These are phyloP conservation scores for Blastosporella zonata DNA, from an alignment of 1,284 basidiomycete genomes.

Conservation along the genomic window DNA sequence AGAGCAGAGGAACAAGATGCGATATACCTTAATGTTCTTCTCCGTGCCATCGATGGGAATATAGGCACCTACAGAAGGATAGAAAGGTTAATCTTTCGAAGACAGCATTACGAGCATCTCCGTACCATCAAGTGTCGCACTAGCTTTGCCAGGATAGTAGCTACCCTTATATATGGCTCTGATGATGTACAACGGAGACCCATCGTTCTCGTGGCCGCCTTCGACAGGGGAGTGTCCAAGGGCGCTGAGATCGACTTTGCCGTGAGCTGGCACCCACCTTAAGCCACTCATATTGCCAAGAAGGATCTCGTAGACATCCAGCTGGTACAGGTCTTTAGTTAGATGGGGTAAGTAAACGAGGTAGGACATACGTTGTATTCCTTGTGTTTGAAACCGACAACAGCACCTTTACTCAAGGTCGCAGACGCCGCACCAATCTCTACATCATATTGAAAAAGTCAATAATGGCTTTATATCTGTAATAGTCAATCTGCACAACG, in stretches of 20 bases:
- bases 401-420: conserved; percentile 55
- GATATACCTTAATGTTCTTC: conserved; percentile 42
- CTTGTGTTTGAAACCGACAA: conserved; percentile 56
- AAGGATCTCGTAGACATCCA: conserved; percentile 62
- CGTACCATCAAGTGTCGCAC: conserved; percentile 51
- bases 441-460: conserved; percentile 23
- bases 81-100: background rate
- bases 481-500: conserved; percentile 26
- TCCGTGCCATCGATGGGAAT: conserved; percentile 51
- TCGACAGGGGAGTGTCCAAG: conserved; percentile 57
- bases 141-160: conserved; percentile 63
- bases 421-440: conserved; percentile 65
- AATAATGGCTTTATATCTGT: background rate
- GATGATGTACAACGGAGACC: conserved; percentile 58
- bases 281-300: conserved; percentile 59
- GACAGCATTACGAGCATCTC: conserved; percentile 4
- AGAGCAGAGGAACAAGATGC: background rate
- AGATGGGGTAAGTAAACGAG: background rate
- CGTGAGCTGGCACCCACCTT: conserved; percentile 53
- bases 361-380: conserved; percentile 49
- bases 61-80: conserved; percentile 37
- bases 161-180: conserved; percentile 51
- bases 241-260: conserved; percentile 39
- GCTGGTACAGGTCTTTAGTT: conserved; percentile 33
- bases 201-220: conserved; percentile 62